Base-by-base conservation (phyloP, 2,329 filamentous ascomycete species). In the Epichloe sibirici region DNA sequence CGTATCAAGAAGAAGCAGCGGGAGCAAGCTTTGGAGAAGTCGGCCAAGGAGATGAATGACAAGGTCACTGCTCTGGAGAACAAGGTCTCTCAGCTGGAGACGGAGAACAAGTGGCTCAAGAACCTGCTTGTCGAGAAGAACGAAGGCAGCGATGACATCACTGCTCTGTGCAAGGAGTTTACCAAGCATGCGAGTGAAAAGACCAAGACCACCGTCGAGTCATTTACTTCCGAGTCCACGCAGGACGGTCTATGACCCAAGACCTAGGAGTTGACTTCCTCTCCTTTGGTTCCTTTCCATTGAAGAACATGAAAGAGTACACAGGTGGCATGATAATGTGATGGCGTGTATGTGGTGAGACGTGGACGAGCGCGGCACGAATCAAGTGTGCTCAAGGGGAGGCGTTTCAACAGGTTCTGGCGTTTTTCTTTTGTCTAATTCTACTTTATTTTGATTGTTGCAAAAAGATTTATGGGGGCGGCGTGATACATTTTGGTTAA, bases 1-100 rank as follows among this genome's bases (percentile, higher is more conserved):
- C 85, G 89, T 55, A 82, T 93, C 66, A 95, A 95, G 82, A 95
- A 95, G 84, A 95, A 95, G 81, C 88, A 93, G 71, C 85, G 89
- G 49, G 89, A 95, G 73, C 86, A 90, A 68, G 85, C 87, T 8
- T 81, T 94, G 50, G 88, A 91, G 69, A 82, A 82, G 63, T 85
- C 82, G 3, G 84, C 88, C 61, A 89, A 90, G 69, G 89, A 94
- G 59, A 87, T 91, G 71, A 81, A 81, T 31, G 86, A 93, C 45
- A 90, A 90, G 71, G 86, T 90, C 49, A 74, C 79, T 17, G 74
- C 75, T 17, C 76, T 95, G 6, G 87, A 94, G 69, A 77, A 77
- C 61, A 81, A 82, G 54, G 84, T 93, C 51, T 78, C 79, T 53
- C 83, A 89, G 62, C 78, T 91, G n/a, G 85, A 89, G 71, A 86